Percentiles rank a stretch among this genome's conserved stretches.
Evolutionary conservation across 1,284 basidiomycete species (phyloP).

Genomic region (Acaromyces ingoldii): DNA sequence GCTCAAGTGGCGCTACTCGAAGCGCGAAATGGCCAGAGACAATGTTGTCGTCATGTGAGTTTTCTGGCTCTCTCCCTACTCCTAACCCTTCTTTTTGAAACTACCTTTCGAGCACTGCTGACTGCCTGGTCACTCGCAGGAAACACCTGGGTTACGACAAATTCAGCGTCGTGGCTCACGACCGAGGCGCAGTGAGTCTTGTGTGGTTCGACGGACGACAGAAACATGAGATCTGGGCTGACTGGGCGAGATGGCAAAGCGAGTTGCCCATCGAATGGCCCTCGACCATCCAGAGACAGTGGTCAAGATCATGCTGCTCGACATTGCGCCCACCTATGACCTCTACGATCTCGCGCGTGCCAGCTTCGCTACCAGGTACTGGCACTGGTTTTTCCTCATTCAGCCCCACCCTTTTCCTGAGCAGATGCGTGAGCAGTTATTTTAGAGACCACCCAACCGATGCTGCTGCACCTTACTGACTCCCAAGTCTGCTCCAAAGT

Average conservation of each 20-base stretch:
- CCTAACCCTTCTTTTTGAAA: too few species aligned
- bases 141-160: slow-evolving; percentile 26
- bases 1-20: slow-evolving; percentile 40
- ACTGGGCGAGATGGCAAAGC: too few species aligned
- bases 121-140: too few species aligned
- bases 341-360: slow-evolving; percentile 51
- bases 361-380: slow-evolving; percentile 41
- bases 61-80: too few species aligned
- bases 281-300: slow-evolving; percentile 50
- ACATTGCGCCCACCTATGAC: slow-evolving; percentile 40
- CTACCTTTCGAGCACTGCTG: too few species aligned
- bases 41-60: slow-evolving; percentile 52
- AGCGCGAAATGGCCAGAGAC: slow-evolving; percentile 53
- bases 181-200: slow-evolving; percentile 47
- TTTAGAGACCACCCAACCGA: neutral
- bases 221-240: too few species aligned
- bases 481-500: neutral
- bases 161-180: slow-evolving; percentile 51
- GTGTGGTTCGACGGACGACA: too few species aligned
- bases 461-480: neutral
- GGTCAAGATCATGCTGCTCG: slow-evolving; percentile 49
- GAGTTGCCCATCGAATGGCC: slow-evolving; percentile 52
- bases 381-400: slow-evolving; percentile 54
- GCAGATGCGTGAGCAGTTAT: slow-evolving; percentile 5
- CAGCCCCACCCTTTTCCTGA: slow-evolving; percentile 50